phyloP scores from a whole-genome alignment of 1,284 basidiomycete genomes.

The Anthracocystis panici-leucophaei region DNA sequence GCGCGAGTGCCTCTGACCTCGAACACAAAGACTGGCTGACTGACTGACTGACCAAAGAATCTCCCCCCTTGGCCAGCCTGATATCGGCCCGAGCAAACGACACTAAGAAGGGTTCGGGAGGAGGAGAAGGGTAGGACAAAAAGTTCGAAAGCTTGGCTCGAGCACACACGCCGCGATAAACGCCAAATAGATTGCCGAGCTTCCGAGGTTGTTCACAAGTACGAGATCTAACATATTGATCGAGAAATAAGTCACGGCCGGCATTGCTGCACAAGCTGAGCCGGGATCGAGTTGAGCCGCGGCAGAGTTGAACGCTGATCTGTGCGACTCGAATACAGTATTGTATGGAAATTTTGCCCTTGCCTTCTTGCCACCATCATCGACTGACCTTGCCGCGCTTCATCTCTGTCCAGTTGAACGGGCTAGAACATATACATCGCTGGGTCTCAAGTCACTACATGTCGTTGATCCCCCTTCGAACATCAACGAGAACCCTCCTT shows the following conservation, averaged over 20 bases:
- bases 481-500: constrained; percentile 7
- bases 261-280: neutral
- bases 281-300: constrained; percentile 2
- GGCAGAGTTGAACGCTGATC: constrained; percentile 1
- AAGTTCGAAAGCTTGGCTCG: neutral
- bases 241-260: neutral
- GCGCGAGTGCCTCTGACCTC: too few relatives aligned
- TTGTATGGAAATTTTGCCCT: neutral
- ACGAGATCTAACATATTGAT: neutral
- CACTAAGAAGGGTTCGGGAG: too few relatives aligned
- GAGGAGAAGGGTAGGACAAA: too few relatives aligned
- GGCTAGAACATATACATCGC: constrained; percentile 6
- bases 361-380: neutral
- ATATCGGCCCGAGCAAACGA: too few relatives aligned
- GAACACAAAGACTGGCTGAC: too few relatives aligned
- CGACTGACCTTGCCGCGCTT: constrained; percentile 20
- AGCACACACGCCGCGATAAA: neutral
- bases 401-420: constrained; percentile 2
- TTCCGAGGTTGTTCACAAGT: neutral
- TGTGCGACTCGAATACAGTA: too few relatives aligned
- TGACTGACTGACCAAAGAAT: too few relatives aligned
- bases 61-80: too few relatives aligned
- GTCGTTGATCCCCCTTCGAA: constrained; percentile 3
- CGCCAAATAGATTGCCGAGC: neutral
- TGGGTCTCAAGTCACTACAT: neutral